Evolutionary conservation across 495 filamentous ascomycete genomes (phyloP), one percentile per base, ranked within the genome.

Genomic region (Talaromyces thailandensis): DNA sequence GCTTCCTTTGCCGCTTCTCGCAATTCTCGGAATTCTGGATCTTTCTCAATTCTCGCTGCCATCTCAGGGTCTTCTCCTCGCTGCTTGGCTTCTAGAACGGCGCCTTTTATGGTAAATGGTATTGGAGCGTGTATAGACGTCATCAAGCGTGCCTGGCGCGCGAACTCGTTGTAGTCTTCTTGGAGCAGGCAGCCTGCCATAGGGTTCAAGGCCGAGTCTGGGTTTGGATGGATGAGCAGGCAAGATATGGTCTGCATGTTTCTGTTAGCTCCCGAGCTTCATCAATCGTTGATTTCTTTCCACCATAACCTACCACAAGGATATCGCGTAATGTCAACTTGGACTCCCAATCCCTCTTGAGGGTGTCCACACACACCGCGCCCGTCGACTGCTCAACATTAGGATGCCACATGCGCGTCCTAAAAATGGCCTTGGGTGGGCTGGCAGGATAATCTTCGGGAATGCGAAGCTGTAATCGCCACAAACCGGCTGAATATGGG

Each of bases 221-320:
- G 86, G 66, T 90, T 90, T 6, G 87, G 87, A 56, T 87, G 79
- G 57, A 90, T 86, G n/a, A 90, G 76, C 37, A 90, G 78, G 71
- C 87, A 90, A 4, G 80, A 83, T 45, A 90, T 88, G 0, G 86
- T 88, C 81, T 83, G 51, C 51, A 26, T 55, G 8, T 12, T 3
- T 28, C 14, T 55, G 51, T 55, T 4, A 55, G 26, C 28, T 28
- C 51, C 24, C 26, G 21, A 14, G 6, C 18, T 18, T n/a, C 18
- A 26, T n/a, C n/a, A n/a, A n/a, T n/a, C n/a, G n/a, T n/a, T n/a
- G n/a, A n/a, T n/a, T 35, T 35, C 31, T 35, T 1, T 35, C 31
- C 31, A 21, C 21, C 21, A 60, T 24, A 35, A 25, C 81, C 66
- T 66, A 83, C 81, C 60, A 88, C 69, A 35, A 89, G 69, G 6